Base-by-base conservation (phyloP, 2,329 filamentous ascomycete species). In the Arthrobotrys megalospora region DNA sequence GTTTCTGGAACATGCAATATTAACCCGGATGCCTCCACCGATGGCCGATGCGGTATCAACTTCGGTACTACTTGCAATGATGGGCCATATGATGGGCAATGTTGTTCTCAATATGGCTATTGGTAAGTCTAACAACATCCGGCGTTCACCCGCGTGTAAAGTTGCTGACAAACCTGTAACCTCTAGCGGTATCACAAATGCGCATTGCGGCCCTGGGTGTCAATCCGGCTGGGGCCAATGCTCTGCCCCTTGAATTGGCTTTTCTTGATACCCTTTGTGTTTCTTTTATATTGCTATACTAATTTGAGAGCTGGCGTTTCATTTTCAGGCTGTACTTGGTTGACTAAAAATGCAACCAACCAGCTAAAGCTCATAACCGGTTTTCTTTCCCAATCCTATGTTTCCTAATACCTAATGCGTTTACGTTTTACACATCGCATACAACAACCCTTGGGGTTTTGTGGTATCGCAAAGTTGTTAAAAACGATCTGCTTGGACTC, bases 41-140 rank as follows among this genome's bases (percentile, higher is more conserved):
- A 81, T 34, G 80, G 80, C 6, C 43, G 52, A 45, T 81, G 80
- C 32, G 80, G 79, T 24, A 21, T 38, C 11, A 45, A 21, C 11
- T 47, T 53, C 19, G 65, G 64, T 21, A 66, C 67, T 52, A 80
- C 72, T n/a, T 80, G 79, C 36, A 64, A 65, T 21, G 77, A 67
- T 10, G 70, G 79, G 7, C 58, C 65, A 11, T 80, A 55, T n/a
- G 50, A 80, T 55, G 81, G 81, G 19, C 80, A 81, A 80, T 80
- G 83, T 80, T 82, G 81, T 81, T 81, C 82, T 64, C 52, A 81
- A 47, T 80, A 83, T 78, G 82, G 83, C 32, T 85, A 76, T 80
- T 86, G 85, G 73, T 77, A 60, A 52, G 73, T 52, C 41, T 43
- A 11, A 7, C 12, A 1, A 21, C 6, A 21, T 45, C 14, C 32